These are phyloP conservation scores for Globisporangium spinosum DNA, from an alignment of 352 stramenopile species.

Conservation along the genomic window DNA sequence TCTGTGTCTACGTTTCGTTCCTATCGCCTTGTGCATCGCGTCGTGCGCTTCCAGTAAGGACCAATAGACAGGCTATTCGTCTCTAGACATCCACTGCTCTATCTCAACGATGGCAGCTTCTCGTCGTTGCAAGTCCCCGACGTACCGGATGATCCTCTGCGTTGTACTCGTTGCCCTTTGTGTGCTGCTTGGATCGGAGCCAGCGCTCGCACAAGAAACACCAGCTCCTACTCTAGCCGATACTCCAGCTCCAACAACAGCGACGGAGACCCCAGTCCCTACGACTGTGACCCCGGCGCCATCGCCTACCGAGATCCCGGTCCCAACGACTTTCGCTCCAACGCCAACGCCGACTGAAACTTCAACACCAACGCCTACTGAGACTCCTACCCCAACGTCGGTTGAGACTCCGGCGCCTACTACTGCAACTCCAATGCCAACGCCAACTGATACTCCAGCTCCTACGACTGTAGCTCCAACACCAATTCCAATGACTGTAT, in stretches of 20 bases:
- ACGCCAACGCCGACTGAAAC: too few species aligned
- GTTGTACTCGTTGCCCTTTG: neutral
- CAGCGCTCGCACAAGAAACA: neutral
- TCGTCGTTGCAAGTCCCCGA: constrained; percentile 1
- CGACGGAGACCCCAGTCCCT: neutral
- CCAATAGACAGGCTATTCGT: neutral
- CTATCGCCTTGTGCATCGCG: neutral
- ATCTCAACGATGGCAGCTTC: neutral
- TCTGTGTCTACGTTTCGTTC: neutral
- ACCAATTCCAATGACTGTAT: neutral
- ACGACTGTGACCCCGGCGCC: neutral
- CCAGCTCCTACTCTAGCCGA: neutral
- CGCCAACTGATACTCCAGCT: too few species aligned
- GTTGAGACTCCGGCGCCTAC: too few species aligned
- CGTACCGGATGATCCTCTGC: neutral
- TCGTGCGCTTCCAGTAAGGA: neutral
- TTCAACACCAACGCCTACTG: too few species aligned
- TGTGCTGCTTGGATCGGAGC: neutral
- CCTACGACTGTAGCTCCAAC: neutral
- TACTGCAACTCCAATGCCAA: too few species aligned
- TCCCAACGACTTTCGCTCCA: too few species aligned
- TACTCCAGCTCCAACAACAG: neutral
- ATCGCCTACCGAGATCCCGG: too few species aligned
- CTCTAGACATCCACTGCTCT: neutral
- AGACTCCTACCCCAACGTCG: too few species aligned